Evolutionary conservation across 352 stramenopile species (phyloP).

Genomic region (Phytophthora tentaculata): DNA sequence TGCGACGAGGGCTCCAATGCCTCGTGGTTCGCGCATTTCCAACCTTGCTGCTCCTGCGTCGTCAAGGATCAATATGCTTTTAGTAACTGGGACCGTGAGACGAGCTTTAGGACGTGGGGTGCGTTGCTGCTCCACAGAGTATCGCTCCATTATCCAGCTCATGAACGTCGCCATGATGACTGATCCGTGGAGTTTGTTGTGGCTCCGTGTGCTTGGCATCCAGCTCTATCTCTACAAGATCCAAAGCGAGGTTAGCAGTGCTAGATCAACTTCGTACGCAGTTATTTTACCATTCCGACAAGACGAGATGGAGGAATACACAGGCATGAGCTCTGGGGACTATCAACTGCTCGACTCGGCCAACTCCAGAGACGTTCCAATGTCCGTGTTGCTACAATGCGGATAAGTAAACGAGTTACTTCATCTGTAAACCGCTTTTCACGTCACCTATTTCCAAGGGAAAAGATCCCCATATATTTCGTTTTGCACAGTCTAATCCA

Average conservation of each 20-base stretch:
- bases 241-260: slow-evolving; percentile 3
- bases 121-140: not conserved
- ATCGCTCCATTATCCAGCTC: slow-evolving; percentile 32
- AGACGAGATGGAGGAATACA: slow-evolving; percentile 36
- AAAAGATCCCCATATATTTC: slow-evolving; percentile 25
- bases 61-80: slow-evolving; percentile 5
- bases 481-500: slow-evolving; percentile 38
- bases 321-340: slow-evolving; percentile 22
- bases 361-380: slow-evolving; percentile 25
- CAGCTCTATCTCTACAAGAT: slow-evolving; percentile 41
- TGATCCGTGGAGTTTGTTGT: slow-evolving; percentile 43
- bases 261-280: slow-evolving; percentile 5
- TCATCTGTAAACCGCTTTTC: too few species aligned
- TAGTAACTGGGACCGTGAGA: not conserved
- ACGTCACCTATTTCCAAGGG: slow-evolving; percentile 5
- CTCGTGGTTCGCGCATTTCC: too few species aligned
- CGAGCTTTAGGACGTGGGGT: slow-evolving; percentile 1
- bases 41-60: too few species aligned
- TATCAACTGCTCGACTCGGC: slow-evolving; percentile 28
- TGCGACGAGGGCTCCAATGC: not conserved
- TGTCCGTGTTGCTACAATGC: slow-evolving; percentile 27
- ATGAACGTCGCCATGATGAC: slow-evolving; percentile 59
- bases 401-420: slow-evolving; percentile 8
- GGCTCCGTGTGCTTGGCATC: slow-evolving; percentile 33
- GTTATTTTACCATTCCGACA: slow-evolving; percentile 35